Conservation (phyloP, 371 early-diverging fungal genomes). For the Phascolomyces articulosus region DNA sequence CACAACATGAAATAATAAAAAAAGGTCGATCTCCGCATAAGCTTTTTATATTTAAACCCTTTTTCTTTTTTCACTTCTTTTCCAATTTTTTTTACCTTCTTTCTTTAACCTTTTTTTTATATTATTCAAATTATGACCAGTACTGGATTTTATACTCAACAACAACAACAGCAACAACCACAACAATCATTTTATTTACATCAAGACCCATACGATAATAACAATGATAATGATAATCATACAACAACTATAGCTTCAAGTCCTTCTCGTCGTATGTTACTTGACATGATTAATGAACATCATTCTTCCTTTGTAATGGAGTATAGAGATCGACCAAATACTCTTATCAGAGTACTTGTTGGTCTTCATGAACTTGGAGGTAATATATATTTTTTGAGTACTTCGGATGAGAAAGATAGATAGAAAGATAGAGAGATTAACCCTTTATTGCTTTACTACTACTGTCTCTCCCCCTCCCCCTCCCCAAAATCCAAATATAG, state of each 20-base stretch:
- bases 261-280: neutral
- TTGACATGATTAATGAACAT: constrained; percentile 16
- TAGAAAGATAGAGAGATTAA: neutral
- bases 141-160: neutral
- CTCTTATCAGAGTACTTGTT: constrained; percentile 31
- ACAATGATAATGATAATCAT: neutral
- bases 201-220: no score
- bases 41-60: no score
- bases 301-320: constrained; percentile 43
- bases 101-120: neutral
- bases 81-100: neutral
- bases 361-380: constrained; percentile 37
- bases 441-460: no score
- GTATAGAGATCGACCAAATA: constrained; percentile 38
- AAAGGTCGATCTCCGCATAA: neutral
- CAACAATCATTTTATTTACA: neutral
- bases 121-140: constrained; percentile 1
- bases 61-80: neutral
- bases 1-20: no score
- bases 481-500: no score
- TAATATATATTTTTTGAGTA: constrained; percentile 11
- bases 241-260: neutral
- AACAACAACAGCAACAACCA: neutral
- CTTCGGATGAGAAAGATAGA: no score
- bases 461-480: no score